Evolutionary conservation across 768 basidiomycete genomes (phyloP), one percentile per base, ranked within the genome.

Genomic region (Termitomyces sp.): DNA sequence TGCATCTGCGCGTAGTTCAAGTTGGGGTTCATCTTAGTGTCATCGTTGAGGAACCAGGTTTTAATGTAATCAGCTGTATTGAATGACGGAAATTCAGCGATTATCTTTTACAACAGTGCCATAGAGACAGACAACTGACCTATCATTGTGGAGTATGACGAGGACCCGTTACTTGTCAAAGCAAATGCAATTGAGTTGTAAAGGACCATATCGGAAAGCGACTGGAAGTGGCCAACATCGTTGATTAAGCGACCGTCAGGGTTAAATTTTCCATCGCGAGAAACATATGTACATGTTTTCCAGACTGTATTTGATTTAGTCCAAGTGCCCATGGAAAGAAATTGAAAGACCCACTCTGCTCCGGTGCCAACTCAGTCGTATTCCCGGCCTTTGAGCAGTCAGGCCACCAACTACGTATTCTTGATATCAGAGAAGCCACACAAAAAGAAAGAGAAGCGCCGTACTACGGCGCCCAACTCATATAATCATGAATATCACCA

Each of bases 401-500:
- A 0, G 86, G 85, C 85, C 86, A 86, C 68, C 74, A 80, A 58
- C 83, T 84, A 57, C 0, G 30, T n/a, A 22, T 35, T 26, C 33
- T 24, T 33, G 28, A 45, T 6, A 50, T 40, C 0, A 38, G 44
- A 36, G 46, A 22, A 3, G 44, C 30, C 51, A 12, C 9, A 32
- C 57, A 6, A 47, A 50, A 38, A 30, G 2, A 42, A 49, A 44
- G 40, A 47, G 18, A 40, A 32, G 44, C 35, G 13, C 67, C 82
- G 47, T 68, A 86, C 85, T 87, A 88, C 42, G 86, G 85, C 14
- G 84, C 81, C 81, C 83, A 86, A 66, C 84, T 86, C 79, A 87
- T 75, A 65, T 85, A 88, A 64, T 86, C 85, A 59, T 84, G 81
- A 35, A 74, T 74, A 64, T 83, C 72, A 1, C 81, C 81, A 20